These are phyloP conservation scores for Rhypophila decipiens DNA, from an alignment of 495 filamentous ascomycete species.

Conservation along the genomic window DNA sequence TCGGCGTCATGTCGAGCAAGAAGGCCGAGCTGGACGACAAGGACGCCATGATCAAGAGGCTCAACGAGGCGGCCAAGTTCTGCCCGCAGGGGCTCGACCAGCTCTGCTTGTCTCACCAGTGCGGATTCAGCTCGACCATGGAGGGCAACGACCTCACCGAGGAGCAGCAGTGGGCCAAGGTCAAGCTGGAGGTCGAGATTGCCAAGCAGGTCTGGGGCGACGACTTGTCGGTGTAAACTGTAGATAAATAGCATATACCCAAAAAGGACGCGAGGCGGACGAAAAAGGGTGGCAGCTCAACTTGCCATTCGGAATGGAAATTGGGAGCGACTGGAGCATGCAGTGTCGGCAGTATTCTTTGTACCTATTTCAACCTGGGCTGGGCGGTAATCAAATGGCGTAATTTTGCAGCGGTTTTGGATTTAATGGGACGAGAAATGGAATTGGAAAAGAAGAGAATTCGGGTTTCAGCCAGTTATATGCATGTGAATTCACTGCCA, in stretches of 20 bases:
- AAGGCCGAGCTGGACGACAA: conserved; percentile 57
- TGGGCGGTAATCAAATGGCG: too few relatives aligned
- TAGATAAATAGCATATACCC: too few relatives aligned
- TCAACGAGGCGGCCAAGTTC: conserved; percentile 54
- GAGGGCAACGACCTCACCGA: conserved; percentile 55
- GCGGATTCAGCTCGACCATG: conserved; percentile 60
- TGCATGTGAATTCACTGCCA: too few relatives aligned
- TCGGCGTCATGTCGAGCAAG: conserved; percentile 62
- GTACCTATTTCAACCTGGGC: not conserved
- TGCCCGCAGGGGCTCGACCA: conserved; percentile 53
- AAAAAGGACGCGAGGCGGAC: too few relatives aligned
- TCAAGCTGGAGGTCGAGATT: conserved; percentile 38
- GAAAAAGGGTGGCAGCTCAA: too few relatives aligned
- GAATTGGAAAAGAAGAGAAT: too few relatives aligned
- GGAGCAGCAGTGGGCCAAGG: conserved; percentile 53
- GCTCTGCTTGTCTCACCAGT: conserved; percentile 61
- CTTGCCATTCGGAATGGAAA: not conserved
- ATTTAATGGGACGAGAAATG: too few relatives aligned
- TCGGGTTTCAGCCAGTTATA: too few relatives aligned
- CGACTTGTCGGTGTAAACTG: conserved; percentile 31
- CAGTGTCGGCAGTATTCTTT: not conserved
- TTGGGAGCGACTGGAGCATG: not conserved
- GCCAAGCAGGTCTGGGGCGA: conserved; percentile 44
- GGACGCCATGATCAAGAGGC: conserved; percentile 49
- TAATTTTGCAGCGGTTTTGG: too few relatives aligned